Conservation (phyloP, 1,284 basidiomycete species). For the Tremellales sp. region DNA sequence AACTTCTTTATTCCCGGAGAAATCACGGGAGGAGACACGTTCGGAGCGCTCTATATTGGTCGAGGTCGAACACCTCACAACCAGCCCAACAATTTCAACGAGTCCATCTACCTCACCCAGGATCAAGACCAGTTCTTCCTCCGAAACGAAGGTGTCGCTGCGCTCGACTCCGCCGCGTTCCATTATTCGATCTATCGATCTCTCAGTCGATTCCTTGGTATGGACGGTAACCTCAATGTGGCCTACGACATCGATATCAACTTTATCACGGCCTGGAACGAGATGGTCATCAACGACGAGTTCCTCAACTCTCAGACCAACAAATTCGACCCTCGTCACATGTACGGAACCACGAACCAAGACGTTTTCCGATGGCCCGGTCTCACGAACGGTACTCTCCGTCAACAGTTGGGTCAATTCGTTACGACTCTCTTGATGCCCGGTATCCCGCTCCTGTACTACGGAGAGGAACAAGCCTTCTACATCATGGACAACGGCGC, state of each 20-base stretch:
- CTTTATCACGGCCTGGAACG: slow-evolving; percentile 80
- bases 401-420: slow-evolving; percentile 69
- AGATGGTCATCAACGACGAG: slow-evolving; percentile 82
- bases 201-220: slow-evolving; percentile 75
- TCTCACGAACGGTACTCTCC: slow-evolving; percentile 73
- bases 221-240: slow-evolving; percentile 86
- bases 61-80: slow-evolving; percentile 75
- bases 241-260: slow-evolving; percentile 76
- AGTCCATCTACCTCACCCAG: slow-evolving; percentile 58
- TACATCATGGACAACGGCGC: slow-evolving; percentile 79
- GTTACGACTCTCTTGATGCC: slow-evolving; percentile 77
- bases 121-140: slow-evolving; percentile 69
- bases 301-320: slow-evolving; percentile 69
- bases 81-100: slow-evolving; percentile 59
- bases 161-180: slow-evolving; percentile 74
- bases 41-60: slow-evolving; percentile 79
- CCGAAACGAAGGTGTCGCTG: slow-evolving; percentile 59
- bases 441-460: slow-evolving; percentile 77
- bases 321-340: slow-evolving; percentile 71
- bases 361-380: slow-evolving; percentile 90
- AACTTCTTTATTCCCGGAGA: slow-evolving; percentile 89
- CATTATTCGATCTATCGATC: slow-evolving; percentile 88
- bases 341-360: slow-evolving; percentile 86
- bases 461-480: slow-evolving; percentile 82
- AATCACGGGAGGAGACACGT: slow-evolving; percentile 89